Evolutionary conservation across 306 rosid genomes (phyloP).

Genomic region (Lathyrus aphaca): DNA sequence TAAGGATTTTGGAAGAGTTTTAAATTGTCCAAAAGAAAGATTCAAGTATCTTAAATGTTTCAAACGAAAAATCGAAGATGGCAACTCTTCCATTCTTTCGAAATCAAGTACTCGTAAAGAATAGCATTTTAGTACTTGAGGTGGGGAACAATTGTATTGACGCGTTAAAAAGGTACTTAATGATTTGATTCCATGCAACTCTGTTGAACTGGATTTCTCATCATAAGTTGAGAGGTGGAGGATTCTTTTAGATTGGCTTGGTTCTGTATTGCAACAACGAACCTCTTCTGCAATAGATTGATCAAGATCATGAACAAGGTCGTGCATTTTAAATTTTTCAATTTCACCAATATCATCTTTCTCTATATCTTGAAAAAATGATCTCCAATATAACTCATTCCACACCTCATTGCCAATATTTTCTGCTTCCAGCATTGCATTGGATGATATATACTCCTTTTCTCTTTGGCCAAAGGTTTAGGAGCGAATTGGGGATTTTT

Average conservation of each 20-base stretch:
- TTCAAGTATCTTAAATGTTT: neutral
- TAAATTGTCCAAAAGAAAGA: neutral
- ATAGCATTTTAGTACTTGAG: neutral
- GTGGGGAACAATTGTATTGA: accelerated
- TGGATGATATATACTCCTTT: neutral
- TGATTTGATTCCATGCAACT: neutral
- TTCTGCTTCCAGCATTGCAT: neutral
- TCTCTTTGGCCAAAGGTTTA: too few species aligned
- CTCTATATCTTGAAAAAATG: neutral
- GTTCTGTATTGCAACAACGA: neutral
- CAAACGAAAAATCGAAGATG: neutral
- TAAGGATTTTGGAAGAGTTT: neutral
- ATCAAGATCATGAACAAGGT: neutral
- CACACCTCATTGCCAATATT: neutral
- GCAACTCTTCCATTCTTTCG: neutral
- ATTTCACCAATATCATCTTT: neutral
- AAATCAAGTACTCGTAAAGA: neutral
- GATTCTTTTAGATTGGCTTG: neutral
- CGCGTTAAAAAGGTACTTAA: neutral
- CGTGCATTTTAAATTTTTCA: neutral
- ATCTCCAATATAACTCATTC: neutral
- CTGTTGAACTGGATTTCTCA: neutral
- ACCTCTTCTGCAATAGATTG: neutral
- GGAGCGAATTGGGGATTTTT: too few species aligned
- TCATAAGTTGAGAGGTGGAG: neutral